phyloP scores from a whole-genome alignment of 177 flowering plant species.

The Tripterygium wilfordii region DNA sequence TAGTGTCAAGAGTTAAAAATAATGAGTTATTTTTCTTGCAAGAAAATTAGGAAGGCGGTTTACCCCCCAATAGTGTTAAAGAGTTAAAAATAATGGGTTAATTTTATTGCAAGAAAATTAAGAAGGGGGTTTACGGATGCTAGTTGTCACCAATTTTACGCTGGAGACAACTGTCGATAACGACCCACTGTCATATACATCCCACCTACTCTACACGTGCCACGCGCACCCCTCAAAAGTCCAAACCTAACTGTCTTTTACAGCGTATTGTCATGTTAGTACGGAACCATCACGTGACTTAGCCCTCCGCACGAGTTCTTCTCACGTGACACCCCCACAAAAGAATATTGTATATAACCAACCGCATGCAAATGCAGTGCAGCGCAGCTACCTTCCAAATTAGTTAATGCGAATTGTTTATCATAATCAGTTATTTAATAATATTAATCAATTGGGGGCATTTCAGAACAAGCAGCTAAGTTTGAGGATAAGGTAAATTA shows the following conservation, averaged over 20 bases:
- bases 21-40: too few relatives aligned
- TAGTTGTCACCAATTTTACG: constrained; percentile 2
- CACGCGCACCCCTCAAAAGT: constrained; percentile 6
- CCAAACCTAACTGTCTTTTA: constrained; percentile 14
- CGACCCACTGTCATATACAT: not conserved
- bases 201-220: constrained; percentile 12
- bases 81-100: too few relatives aligned
- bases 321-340: constrained; percentile 10
- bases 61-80: too few relatives aligned
- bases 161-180: constrained; percentile 14
- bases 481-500: too few relatives aligned
- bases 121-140: too few relatives aligned
- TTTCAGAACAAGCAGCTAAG: too few relatives aligned
- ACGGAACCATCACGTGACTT: constrained; percentile 7
- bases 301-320: constrained; percentile 8
- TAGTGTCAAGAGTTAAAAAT: too few relatives aligned
- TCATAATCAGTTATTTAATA: too few relatives aligned
- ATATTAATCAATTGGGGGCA: too few relatives aligned
- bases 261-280: constrained; percentile 11
- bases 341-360: not conserved
- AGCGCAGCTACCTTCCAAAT: not conserved
- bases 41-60: too few relatives aligned
- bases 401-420: not conserved
- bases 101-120: too few relatives aligned
- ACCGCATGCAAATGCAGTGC: too few relatives aligned